Evolutionary conservation across 768 basidiomycete species (phyloP), one percentile per base, ranked within the genome.

Genomic region (Boletus rufocinnamomeus): DNA sequence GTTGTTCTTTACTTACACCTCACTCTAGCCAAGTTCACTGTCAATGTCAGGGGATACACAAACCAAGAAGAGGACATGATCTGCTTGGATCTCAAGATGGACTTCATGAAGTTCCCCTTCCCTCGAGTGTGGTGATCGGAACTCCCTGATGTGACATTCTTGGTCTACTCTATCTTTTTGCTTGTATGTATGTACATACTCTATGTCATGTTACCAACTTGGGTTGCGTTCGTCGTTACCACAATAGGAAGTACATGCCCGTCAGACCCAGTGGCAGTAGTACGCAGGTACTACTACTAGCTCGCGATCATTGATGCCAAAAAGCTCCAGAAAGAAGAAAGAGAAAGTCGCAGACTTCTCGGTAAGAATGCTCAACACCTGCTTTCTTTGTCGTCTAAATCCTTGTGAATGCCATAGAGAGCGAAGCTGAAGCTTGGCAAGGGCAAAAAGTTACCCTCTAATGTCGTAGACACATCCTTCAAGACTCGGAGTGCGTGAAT

Each of bases 351-450:
- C 88, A 47, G 95, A 98, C 72, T 97, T 98, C 65, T 81, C 86
- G 28, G 93, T 91, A 71, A 77, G 69, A 32, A 7, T 13, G 11
- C 6, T 45, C 30, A 3, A 30, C 10, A 21, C 47, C 17, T 35
- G n/a, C 43, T 16, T 48, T 25, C 35, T 50, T 44, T 11, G 34
- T 45, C 44, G 41, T 58, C 57, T 57, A 13, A 52, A 40, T 57
- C 27, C 17, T 25, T 28, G 19, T 37, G 38, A 47, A 16, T 30
- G 41, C 57, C 30, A 27, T 72, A 98, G 93, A 98, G 95, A 93
- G 86, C 93, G 27, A 98, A 91, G 73, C 81, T 97, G 38, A 99
- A 97, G 74, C 89, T 99, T 50, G 96, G 96, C 37, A 99, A 96
- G 72, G 94, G 92, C 45, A 98, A 95, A 73, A 84, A 89, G 66